Evolutionary conservation across 2,329 filamentous ascomycete genomes (phyloP), one percentile per base, ranked within the genome.

Genomic region (Fusarium keratoplasticum): DNA sequence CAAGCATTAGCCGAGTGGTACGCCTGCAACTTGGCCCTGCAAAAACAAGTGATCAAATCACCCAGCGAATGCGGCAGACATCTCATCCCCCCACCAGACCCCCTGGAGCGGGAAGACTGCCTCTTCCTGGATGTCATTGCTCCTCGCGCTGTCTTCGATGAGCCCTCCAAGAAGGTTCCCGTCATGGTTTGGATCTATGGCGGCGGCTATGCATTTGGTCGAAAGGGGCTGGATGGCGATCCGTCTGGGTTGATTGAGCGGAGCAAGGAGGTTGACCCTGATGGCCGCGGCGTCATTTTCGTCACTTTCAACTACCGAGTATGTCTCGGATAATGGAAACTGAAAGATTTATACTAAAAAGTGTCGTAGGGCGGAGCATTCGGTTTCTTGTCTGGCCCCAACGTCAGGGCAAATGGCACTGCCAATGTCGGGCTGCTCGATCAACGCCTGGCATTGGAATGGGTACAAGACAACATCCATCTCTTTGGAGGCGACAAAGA

Each of bases 351-450:
- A n/a, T n/a, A n/a, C n/a, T n/a, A n/a, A n/a, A n/a, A n/a, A n/a
- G n/a, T n/a, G n/a, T n/a, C n/a, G 1, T 20, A 40, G 38, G 38
- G 38, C 1, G 25, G 66, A 5, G 66, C 61, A 2, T 29, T 68
- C 0, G 66, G 66, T 0, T 65, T 59, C 18, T 18, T 68, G 1
- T n/a, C 55, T 18, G 55, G 62, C 5, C 3, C 38, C 1, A 38
- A 69, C 6, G 57, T 65, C 1, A 25, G 44, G 2, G 20, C 29
- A 8, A 38, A 66, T 0, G 62, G 57, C 1, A 57, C 38, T 3
- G 22, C 87, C 7, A 90, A 90, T 66, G 86, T 84, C 0, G 88
- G 87, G 0, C 76, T 89, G 0, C 78, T 87, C 0, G 87, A 89
- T 69, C 86, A 88, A 71, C 82, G 84, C 31, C 83, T 84, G 8